Base-by-base conservation (phyloP, 352 stramenopile species). In the Globisporangium takayamanum region DNA sequence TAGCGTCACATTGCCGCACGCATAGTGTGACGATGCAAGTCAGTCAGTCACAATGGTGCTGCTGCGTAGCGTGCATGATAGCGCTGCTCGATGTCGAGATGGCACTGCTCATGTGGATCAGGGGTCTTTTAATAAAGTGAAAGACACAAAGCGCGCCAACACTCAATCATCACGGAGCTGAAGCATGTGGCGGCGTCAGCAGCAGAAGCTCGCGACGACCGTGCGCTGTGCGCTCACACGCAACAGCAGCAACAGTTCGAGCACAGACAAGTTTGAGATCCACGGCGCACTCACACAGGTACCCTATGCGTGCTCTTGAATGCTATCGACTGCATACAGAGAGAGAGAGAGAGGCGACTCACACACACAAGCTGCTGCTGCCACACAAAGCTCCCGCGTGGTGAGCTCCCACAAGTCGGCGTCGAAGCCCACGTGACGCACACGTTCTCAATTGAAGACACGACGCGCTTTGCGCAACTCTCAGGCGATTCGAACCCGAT, bases 401-500 rank as follows among this genome's bases (percentile, higher is more conserved):
- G 82, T 26, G 58, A 67, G 22, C 67, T 87, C 14, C 82, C 80
- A 18, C 26, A 47, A 2, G 45, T 89, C 28, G 84, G 80, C 44
- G 75, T 88, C 14, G 72, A 87, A 36, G 84, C 78, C 10, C 64
- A 67, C 7, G 62, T 92, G 48, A 75, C 63, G 15, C 80, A 88
- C 67, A 59, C 66, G 37, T 94, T 94, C 61, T 72, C 70, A 3
- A 61, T 87, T 5, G 50, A 68, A 5, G 80, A 94, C 60, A 88
- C 84, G 20, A 53, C 53, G 45, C 63, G 66, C n/a, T 94, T 94
- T 51, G 77, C 82, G 0, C 50, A 33, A 6, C 66, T 92, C 37
- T 82, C 81, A 18, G 78, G 84, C 25, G 84, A 94, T 60, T 76
- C 67, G 52, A 94, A 94, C 44, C 82, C 82, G 26, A 80, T 94